Evolutionary conservation across 768 basidiomycete genomes (phyloP), one percentile per base, ranked within the genome.

Genomic region (Russula compacta): DNA sequence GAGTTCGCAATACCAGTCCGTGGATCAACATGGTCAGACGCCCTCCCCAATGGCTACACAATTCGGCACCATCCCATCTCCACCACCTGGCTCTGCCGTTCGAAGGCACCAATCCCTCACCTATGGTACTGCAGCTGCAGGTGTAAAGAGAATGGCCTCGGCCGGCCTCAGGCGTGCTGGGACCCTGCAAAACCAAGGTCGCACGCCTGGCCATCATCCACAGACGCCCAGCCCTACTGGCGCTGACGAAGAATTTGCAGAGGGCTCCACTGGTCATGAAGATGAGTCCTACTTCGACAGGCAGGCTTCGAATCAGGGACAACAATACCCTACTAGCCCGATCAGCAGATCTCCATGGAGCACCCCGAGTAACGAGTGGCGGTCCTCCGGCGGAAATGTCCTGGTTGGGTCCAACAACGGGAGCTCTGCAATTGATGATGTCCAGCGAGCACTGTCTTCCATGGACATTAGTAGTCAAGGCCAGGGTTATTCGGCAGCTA

Each of bases 91-190:
- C 35, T 55, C 68, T 24, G 60, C 81, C n/a, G 88, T 93, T 32
- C 85, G 91, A 43, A 79, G 91, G 60, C 88, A 92, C 71, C 85
- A 86, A 59, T 89, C 86, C 58, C 79, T 92, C 52, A 92, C 86
- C 29, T 83, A 88, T 66, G 84, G 86, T 33, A 79, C 83, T 17
- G 78, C 77, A n/a, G 76, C 76, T 47, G 76, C 77, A 51, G 77
- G 78, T 14, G 68, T 70, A 33, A 79, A 83, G 55, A 76, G 76
- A 50, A 81, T 83, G 68, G 64, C 64, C 24, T 73, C 76, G 12
- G 67, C 76, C 35, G 79, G 81, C 43, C 79, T 92, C 61, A 88
- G 83, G 70, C 85, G 90, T 60, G 82, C 88, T 29, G 90, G 88
- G 24, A 92, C 89, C 11, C 73, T 91, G 11, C 84, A 86, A 67